Base-by-base conservation (phyloP, 2,329 filamentous ascomycete genomes). In the Calonectria multiphialidica region DNA sequence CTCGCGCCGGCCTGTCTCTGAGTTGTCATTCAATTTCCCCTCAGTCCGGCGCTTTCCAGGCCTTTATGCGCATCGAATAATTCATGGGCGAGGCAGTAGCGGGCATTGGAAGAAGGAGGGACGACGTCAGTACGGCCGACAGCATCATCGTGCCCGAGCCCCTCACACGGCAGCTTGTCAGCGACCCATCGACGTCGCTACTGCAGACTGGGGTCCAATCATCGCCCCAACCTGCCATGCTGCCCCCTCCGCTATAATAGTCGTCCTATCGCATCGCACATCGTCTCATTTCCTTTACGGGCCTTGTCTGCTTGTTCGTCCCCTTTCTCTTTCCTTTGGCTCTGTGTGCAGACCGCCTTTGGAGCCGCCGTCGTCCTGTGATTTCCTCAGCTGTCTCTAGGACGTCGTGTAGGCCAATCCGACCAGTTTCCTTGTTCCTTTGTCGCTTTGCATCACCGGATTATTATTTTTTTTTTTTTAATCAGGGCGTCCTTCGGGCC, bases 181-280 rank as follows among this genome's bases (percentile, higher is more conserved):
- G 40, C 47, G 61, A 45, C 57, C 57, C 40, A 44, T 62, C 37
- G 3, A 21, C 15, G 13, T 57, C 42, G 45, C 53, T 44, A 28
- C 44, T 66, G 62, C 53, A 13, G 53, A 57, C 53, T 40, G 53
- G 53, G 53, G 63, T 16, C 64, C 64, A 67, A 67, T 71, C 69
- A 63, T 28, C 37, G 64, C 47, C 69, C 64, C 40, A 47, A 57
- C 70, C 69, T 76, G 53, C 69, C 69, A 70, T 72, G 71, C 71
- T 63, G 67, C 70, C 65, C 67, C 50, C 33, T 65, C 61, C 65
- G 50, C 42, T 62, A 68, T 49, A 61, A 64, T 53, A 70, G 64
- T 62, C 30, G 64, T 67, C 57, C 64, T 63, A 68, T 49, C 64
- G 69, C 55, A 67, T 63, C 40, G 69, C 53, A 25, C 62, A 30